phyloP scores from a whole-genome alignment of 352 stramenopile species.

The Aphanomyces astaci region DNA sequence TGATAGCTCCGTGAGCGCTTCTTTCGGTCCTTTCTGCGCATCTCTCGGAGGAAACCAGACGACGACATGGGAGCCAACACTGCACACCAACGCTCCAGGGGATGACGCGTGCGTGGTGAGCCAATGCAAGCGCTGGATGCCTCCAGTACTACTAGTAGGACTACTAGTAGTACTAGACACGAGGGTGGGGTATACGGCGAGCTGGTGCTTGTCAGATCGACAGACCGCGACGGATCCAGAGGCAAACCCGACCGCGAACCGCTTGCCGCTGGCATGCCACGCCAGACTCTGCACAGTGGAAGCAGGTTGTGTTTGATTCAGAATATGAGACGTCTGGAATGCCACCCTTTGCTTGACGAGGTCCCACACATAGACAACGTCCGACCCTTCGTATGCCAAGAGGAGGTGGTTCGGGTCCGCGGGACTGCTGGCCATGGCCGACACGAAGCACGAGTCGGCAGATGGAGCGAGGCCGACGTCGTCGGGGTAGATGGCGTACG shows the following conservation, averaged over 20 bases:
- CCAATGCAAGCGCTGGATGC: constrained; percentile 40
- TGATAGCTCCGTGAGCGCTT: constrained; percentile 42
- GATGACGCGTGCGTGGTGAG: constrained; percentile 44
- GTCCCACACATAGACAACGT: constrained; percentile 53
- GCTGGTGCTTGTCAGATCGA: constrained; percentile 41
- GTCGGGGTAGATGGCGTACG: constrained; percentile 49
- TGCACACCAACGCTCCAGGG: constrained; percentile 46
- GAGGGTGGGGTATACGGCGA: neutral
- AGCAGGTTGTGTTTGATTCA: constrained; percentile 10
- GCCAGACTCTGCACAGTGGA: constrained; percentile 43
- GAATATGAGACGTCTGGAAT: constrained; percentile 29
- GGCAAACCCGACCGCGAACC: constrained; percentile 63
- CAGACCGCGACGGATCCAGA: constrained; percentile 52
- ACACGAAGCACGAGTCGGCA: constrained; percentile 26
- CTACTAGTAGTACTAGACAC: constrained; percentile 11
- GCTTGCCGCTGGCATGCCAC: constrained; percentile 73
- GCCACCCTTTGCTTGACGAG: constrained; percentile 55
- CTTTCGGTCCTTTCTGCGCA: constrained; percentile 29
- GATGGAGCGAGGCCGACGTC: constrained; percentile 33
- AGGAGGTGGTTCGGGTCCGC: constrained; percentile 54
- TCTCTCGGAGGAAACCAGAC: constrained; percentile 30
- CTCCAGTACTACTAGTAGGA: constrained; percentile 25
- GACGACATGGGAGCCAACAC: constrained; percentile 26
- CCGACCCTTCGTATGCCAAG: constrained; percentile 48
- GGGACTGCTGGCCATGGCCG: constrained; percentile 47